These are phyloP conservation scores for Ophiognomonia clavigignenti-juglandacearum DNA, from an alignment of 2,329 filamentous ascomycete species.

Conservation along the genomic window DNA sequence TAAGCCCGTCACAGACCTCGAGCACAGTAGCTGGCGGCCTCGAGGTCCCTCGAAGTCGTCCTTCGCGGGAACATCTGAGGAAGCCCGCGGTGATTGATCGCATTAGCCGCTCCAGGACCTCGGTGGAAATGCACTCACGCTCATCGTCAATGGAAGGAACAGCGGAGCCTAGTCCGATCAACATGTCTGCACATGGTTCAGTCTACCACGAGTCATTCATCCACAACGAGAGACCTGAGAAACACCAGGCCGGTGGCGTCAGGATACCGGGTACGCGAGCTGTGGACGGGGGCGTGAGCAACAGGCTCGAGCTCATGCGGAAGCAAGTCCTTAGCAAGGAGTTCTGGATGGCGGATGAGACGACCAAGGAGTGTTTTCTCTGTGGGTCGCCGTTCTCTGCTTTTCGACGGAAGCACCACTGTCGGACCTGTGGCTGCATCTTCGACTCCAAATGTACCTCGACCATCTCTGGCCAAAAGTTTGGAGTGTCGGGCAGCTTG, in stretches of 20 bases:
- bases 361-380: conserved; percentile 93
- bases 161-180: conserved; percentile 52
- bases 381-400: conserved; percentile 89
- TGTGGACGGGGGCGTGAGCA: conserved; percentile 55
- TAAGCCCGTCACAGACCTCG: conserved; percentile 38
- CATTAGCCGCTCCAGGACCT: conserved; percentile 43
- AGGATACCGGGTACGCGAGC: conserved; percentile 53
- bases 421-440: conserved; percentile 93
- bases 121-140: conserved; percentile 42
- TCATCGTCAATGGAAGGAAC: conserved; percentile 56
- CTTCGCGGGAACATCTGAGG: conserved; percentile 32
- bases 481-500: conserved; percentile 79
- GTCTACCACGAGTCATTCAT: conserved; percentile 54
- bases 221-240: conserved; percentile 39
- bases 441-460: conserved; percentile 96
- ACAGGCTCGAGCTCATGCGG: conserved; percentile 65
- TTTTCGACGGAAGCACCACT: conserved; percentile 94
- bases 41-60: conserved; percentile 21
- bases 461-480: conserved; percentile 80
- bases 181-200: conserved; percentile 53
- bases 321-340: conserved; percentile 89
- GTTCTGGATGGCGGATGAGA: conserved; percentile 99
- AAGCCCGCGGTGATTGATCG: conserved; percentile 50
- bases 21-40: conserved; percentile 19
- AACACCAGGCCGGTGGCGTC: conserved; percentile 39